Conservation (phyloP, 805 yeast genomes). For the Kodamaea fukazawae region DNA sequence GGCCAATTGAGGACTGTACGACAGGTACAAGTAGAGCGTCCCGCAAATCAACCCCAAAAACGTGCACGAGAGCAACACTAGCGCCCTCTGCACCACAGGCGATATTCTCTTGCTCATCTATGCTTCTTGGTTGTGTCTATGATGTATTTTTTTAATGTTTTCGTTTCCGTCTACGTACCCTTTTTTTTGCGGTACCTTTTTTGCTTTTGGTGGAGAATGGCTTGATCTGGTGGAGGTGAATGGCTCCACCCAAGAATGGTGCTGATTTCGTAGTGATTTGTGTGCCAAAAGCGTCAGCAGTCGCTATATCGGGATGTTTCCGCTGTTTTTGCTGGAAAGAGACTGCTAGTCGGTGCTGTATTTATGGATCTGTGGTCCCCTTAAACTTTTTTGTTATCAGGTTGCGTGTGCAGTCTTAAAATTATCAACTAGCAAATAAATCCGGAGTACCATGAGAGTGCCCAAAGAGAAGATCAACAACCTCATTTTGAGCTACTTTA, state of each 20-base stretch:
- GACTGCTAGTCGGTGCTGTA: too few relatives aligned
- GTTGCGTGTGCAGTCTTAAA: too few relatives aligned
- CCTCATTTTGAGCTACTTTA: conserved; percentile 67
- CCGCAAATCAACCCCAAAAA: conserved; percentile 61
- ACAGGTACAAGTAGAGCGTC: conserved; percentile 71
- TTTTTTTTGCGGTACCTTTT: too few relatives aligned
- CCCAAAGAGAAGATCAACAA: conserved; percentile 43
- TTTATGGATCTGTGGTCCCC: too few relatives aligned
- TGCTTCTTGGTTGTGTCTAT: neutral
- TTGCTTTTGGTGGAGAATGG: neutral
- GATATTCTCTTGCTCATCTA: conserved; percentile 3
- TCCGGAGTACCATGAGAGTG: conserved; percentile 14
- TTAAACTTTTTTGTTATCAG: too few relatives aligned
- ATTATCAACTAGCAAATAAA: neutral
- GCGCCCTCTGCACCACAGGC: conserved; percentile 19
- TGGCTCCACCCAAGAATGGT: neutral
- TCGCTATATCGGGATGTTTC: too few relatives aligned
- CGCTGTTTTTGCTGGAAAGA: too few relatives aligned
- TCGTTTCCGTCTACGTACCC: neutral
- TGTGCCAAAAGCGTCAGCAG: too few relatives aligned
- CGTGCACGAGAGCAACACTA: conserved; percentile 25
- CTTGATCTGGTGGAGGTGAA: neutral
- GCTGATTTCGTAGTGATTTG: too few relatives aligned
- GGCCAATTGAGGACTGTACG: conserved; percentile 77
- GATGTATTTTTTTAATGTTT: conserved; percentile 1